Base-by-base conservation (phyloP, 2,329 filamentous ascomycete species). In the Pseudogymnoascus pannorum region DNA sequence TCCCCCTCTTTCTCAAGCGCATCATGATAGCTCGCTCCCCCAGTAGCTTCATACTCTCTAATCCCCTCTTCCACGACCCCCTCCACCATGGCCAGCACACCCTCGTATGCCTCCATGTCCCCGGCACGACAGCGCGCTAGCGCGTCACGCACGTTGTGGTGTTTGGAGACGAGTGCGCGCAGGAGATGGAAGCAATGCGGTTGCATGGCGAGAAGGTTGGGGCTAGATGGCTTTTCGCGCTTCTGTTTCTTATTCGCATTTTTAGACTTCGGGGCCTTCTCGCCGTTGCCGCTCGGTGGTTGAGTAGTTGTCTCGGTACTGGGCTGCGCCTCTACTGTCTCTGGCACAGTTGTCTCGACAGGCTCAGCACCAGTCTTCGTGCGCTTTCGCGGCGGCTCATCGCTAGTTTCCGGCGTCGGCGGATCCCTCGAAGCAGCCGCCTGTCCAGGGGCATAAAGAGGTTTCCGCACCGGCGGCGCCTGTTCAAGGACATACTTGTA, bases 111-210 rank as follows among this genome's bases (percentile, higher is more conserved):
- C 0, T 81, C 77, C 60, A 97, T 84, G 67, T 96, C 88, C 35
- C 89, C 88, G 0, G 84, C 79, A 18, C 81, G 77, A 14, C 81
- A 83, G 64, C 79, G 80, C 0, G 91, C 92, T 2, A 99, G 81
- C n/a, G 87, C 84, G 71, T 97, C 91, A 31, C 94, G 85, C 31
- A 97, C 86, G 66, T 94, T 82, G 22, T 90, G 92, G 74, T 97
- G 89, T 64, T 81, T 82, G 2, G 86, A 80, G 33, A 99, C 86
- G 22, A 97, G 82, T 31, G 93, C 87, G 14, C 93, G 84, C 20
- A 97, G 82, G 24, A 99, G 82, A 72, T 96, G 89, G 79, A 99
- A 99, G 44, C 97, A 83, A 74, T 99, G 94, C 0, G 91, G 86
- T 74, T 97, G 92, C 81, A 97, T 90, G 33, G 86, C 86, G 9